Evolutionary conservation across 208 protist species (phyloP).

Genomic region (Tritrichomonas foetus): DNA sequence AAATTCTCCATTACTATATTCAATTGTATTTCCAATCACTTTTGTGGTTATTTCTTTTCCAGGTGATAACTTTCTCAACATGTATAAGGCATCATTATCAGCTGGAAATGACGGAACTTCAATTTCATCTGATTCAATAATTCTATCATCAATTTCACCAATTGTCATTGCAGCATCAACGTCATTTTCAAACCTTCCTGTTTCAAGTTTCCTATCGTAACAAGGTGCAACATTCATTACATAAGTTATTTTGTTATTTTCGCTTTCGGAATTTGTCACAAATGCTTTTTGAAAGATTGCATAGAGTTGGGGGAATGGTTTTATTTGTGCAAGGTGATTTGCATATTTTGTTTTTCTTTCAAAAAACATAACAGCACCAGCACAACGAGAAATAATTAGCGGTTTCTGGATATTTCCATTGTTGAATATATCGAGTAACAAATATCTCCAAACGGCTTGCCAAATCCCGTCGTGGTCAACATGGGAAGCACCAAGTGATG

Average conservation of each 20-base stretch:
- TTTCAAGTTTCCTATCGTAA: constrained; percentile 12
- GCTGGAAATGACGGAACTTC: background rate
- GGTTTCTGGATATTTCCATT: background rate
- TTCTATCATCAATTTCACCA: background rate
- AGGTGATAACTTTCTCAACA: no score
- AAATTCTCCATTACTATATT: background rate
- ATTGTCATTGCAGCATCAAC: background rate
- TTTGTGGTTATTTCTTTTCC: background rate
- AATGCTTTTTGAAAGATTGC: background rate
- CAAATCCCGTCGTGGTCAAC: background rate
- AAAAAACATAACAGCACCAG: background rate
- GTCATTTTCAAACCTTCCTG: background rate
- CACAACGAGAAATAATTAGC: constrained; percentile 20
- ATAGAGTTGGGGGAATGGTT: constrained; percentile 4
- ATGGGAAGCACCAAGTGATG: background rate
- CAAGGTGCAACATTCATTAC: background rate
- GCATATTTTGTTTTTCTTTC: constrained; percentile 35
- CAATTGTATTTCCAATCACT: background rate
- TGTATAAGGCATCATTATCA: background rate
- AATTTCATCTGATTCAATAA: background rate
- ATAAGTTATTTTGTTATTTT: background rate
- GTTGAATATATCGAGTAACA: background rate
- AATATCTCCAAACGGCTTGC: background rate
- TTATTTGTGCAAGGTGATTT: constrained; percentile 16
- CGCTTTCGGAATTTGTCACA: background rate